These are phyloP conservation scores for Nakazawaea ambrosiae DNA, from an alignment of 805 yeast genomes.

Conservation along the genomic window DNA sequence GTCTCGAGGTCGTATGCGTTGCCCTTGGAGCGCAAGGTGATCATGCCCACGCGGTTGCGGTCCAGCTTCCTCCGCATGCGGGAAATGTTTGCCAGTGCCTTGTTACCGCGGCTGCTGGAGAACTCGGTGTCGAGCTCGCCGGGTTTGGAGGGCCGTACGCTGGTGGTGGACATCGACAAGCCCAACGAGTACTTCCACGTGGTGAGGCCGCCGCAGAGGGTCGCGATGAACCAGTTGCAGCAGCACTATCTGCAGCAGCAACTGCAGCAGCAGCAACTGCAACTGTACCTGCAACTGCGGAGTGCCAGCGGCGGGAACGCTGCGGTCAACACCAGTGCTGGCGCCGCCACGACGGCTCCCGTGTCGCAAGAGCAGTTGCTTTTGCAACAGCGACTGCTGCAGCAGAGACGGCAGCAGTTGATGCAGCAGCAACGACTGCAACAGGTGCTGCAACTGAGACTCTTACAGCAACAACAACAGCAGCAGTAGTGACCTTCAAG, in stretches of 20 bases:
- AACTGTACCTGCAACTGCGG: conserved; percentile 2
- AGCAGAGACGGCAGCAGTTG: conserved; percentile 18
- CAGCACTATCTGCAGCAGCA: conserved; percentile 11
- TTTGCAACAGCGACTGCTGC: conserved; percentile 11
- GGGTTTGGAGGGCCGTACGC: conserved; percentile 74
- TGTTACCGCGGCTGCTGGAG: conserved; percentile 49
- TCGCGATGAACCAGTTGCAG: conserved; percentile 11
- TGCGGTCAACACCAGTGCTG: conserved; percentile 3
- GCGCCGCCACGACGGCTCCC: conserved; percentile 9
- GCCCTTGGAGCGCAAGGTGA: conserved; percentile 73
- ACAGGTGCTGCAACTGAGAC: conserved; percentile 1
- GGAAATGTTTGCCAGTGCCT: conserved; percentile 88
- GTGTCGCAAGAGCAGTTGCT: neutral
- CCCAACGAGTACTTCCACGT: conserved; percentile 57
- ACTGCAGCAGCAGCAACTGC: conserved; percentile 6
- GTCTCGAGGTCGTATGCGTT: conserved; percentile 72
- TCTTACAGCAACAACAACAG: neutral
- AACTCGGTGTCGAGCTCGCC: conserved; percentile 53
- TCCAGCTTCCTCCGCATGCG: conserved; percentile 78
- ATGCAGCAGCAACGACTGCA: conserved; percentile 9
- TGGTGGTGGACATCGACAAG: conserved; percentile 65
- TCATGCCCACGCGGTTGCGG: conserved; percentile 65
- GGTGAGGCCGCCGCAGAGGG: conserved; percentile 42
- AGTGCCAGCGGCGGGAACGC: conserved; percentile 1
- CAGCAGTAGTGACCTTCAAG: conserved; percentile 1